Percentiles rank a stretch among this genome's conserved stretches.
phyloP scores from a whole-genome alignment of 768 basidiomycete genomes.

The Kwoniella sp. region DNA sequence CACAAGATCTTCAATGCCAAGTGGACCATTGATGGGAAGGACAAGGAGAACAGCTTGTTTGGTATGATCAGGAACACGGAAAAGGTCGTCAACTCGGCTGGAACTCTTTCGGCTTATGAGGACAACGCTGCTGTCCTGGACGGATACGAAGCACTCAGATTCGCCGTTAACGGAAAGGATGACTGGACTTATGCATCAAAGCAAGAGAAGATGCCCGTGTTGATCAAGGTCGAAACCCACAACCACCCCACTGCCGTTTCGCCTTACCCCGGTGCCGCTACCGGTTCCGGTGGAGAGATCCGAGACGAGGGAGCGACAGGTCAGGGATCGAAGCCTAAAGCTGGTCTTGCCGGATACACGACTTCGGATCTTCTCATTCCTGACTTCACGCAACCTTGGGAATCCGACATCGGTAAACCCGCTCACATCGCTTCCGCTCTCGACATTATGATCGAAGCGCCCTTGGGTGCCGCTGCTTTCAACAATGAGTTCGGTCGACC shows the following conservation, averaged over 20 bases:
- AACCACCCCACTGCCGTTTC: conserved; percentile 99
- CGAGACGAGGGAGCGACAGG: conserved; percentile 97
- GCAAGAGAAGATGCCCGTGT: conserved; percentile 77
- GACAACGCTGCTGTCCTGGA: conserved; percentile 96
- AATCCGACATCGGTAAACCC: conserved; percentile 88
- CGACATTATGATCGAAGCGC: conserved; percentile 97
- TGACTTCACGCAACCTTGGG: conserved; percentile 90
- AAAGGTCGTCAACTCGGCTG: conserved; percentile 64
- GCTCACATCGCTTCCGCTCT: conserved; percentile 86
- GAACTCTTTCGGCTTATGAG: conserved; percentile 94
- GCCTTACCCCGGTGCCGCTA: conserved; percentile 97
- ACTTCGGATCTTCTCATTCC: conserved; percentile 92
- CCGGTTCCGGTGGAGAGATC: conserved; percentile 97
- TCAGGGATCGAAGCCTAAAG: conserved; percentile 92
- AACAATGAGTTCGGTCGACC: conserved; percentile 99
- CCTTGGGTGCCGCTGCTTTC: conserved; percentile 91
- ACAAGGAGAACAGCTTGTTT: conserved; percentile 76
- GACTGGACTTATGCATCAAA: conserved; percentile 63
- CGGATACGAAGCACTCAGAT: conserved; percentile 74
- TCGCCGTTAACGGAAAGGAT: conserved; percentile 60
- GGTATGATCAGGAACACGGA: conserved; percentile 98
- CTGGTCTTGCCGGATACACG: conserved; percentile 88
- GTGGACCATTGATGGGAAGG: conserved; percentile 80
- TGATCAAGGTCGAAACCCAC: conserved; percentile 98
- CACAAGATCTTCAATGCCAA: conserved; percentile 99